A percentile compares a stretch with the other conserved stretches of the same genome.
phyloP scores from a whole-genome alignment of 2,329 filamentous ascomycete genomes.

The Penicillium psychrosexuale region DNA sequence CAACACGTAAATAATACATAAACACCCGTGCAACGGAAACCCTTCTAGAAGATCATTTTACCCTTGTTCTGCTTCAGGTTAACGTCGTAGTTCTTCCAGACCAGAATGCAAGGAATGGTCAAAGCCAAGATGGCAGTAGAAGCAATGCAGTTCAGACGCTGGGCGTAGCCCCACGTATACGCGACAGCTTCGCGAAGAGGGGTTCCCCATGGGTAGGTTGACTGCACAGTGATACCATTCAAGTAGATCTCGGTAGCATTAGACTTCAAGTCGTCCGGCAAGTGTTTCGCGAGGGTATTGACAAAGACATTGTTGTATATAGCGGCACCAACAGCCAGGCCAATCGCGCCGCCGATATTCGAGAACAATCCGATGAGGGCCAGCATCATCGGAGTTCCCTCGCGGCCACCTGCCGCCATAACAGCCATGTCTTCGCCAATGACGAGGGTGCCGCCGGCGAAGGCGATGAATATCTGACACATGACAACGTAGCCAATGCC shows the following conservation, averaged over 20 bases:
- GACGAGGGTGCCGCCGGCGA: slow-evolving; percentile 53
- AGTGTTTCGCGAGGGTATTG: slow-evolving; percentile 42
- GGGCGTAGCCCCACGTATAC: slow-evolving; percentile 39
- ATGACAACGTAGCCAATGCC: slow-evolving; percentile 53
- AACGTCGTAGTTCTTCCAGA: slow-evolving; percentile 42
- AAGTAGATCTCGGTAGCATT: slow-evolving; percentile 27
- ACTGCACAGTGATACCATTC: slow-evolving; percentile 29
- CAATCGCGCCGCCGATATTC: slow-evolving; percentile 37
- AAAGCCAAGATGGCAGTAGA: slow-evolving; percentile 34
- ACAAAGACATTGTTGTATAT: slow-evolving; percentile 61
- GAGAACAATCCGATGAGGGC: slow-evolving; percentile 36
- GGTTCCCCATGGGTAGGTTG: slow-evolving; percentile 30
- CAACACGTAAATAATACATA: no score
- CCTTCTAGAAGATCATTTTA: slow-evolving; percentile 2
- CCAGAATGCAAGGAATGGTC: slow-evolving; percentile 33
- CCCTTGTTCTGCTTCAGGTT: slow-evolving; percentile 43
- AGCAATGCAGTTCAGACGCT: slow-evolving; percentile 37
- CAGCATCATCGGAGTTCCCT: slow-evolving; percentile 51
- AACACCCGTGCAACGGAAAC: background rate
- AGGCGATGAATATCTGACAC: slow-evolving; percentile 56
- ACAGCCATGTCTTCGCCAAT: slow-evolving; percentile 58
- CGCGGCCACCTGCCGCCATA: slow-evolving; percentile 54
- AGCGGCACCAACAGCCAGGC: slow-evolving; percentile 28
- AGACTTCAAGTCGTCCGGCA: slow-evolving; percentile 39
- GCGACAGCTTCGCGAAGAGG: slow-evolving; percentile 35